Percentiles rank a stretch among this genome's conserved stretches.
These are phyloP conservation scores for Oryza brachyantha DNA, from an alignment of 176 grass and related monocot genomes.

Conservation along the genomic window DNA sequence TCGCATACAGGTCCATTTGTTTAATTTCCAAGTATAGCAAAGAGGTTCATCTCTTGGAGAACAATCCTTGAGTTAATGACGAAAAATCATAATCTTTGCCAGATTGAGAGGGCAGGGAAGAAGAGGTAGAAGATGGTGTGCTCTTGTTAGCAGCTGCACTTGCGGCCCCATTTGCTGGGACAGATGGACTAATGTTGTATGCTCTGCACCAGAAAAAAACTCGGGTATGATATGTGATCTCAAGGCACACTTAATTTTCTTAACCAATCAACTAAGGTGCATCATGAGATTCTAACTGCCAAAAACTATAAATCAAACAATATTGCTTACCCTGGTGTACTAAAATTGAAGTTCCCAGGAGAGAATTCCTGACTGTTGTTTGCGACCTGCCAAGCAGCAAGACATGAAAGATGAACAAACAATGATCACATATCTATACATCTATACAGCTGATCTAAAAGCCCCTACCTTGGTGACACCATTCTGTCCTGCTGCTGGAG, in stretches of 20 bases:
- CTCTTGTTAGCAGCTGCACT: slow-evolving; percentile 41
- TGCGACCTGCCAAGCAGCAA: slow-evolving; percentile 47
- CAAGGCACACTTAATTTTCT: slow-evolving; percentile 9
- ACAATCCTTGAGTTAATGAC: slow-evolving; percentile 84
- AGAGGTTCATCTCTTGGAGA: slow-evolving; percentile 63
- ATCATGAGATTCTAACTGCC: background rate
- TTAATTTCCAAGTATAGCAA: slow-evolving; percentile 1
- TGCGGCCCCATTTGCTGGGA: slow-evolving; percentile 46
- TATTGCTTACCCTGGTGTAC: slow-evolving; percentile 58
- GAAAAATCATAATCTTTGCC: slow-evolving; percentile 92
- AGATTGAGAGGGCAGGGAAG: slow-evolving; percentile 48
- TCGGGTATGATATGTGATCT: background rate
- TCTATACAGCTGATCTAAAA: background rate
- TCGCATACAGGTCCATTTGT: background rate
- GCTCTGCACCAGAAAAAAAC: slow-evolving; percentile 50
- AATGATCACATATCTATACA: background rate
- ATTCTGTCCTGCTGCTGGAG: slow-evolving; percentile 50
- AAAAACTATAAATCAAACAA: background rate
- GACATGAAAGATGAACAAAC: slow-evolving; percentile 4
- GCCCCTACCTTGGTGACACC: slow-evolving; percentile 42
- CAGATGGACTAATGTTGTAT: slow-evolving; percentile 31
- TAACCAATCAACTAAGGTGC: background rate
- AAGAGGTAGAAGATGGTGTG: slow-evolving; percentile 36
- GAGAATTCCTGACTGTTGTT: slow-evolving; percentile 40
- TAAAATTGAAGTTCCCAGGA: slow-evolving; percentile 57